Evolutionary conservation across 2,329 filamentous ascomycete species (phyloP).

Genomic region (Fusarium citri): DNA sequence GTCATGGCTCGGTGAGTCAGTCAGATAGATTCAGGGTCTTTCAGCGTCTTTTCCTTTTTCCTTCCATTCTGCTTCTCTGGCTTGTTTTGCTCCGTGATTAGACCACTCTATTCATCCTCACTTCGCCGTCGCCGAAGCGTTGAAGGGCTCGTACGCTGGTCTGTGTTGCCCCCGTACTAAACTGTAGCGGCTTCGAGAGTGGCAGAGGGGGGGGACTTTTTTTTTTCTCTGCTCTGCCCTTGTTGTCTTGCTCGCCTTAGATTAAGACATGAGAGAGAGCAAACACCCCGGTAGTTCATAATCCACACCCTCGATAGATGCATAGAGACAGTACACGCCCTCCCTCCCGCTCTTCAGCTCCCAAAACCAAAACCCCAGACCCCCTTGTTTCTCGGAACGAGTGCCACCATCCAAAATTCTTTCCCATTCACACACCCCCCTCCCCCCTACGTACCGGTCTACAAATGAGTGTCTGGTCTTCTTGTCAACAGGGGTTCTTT

Average conservation of each 20-base stretch:
- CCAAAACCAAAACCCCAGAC: conserved; percentile 27
- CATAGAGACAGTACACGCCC: conserved; percentile 21
- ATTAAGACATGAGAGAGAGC: conserved; percentile 16
- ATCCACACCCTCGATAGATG: conserved; percentile 18
- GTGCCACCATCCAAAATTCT: conserved; percentile 17
- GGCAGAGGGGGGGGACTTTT: background rate
- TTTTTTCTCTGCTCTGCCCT: background rate
- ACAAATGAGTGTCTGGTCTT: conserved; percentile 25
- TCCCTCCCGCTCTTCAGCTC: conserved; percentile 41
- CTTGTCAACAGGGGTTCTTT: conserved; percentile 37
- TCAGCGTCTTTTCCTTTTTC: background rate
- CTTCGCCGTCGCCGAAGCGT: conserved; percentile 43
- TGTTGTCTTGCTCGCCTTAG: conserved; percentile 22
- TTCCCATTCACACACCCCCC: background rate
- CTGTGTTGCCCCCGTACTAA: conserved; percentile 41
- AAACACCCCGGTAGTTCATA: conserved; percentile 25
- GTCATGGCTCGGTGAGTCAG: conserved; percentile 26
- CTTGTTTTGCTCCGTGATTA: conserved; percentile 2
- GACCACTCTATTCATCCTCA: conserved; percentile 29
- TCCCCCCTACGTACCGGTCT: conserved; percentile 10
- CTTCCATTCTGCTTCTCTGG: background rate
- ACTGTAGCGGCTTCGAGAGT: conserved; percentile 10
- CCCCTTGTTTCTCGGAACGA: conserved; percentile 31
- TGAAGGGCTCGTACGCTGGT: conserved; percentile 43
- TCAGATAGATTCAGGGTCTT: conserved; percentile 27